Percentiles rank a stretch among this genome's conserved stretches.
These are phyloP conservation scores for Fragaria iinumae DNA, from an alignment of 306 rosid genomes.

Conservation along the genomic window DNA sequence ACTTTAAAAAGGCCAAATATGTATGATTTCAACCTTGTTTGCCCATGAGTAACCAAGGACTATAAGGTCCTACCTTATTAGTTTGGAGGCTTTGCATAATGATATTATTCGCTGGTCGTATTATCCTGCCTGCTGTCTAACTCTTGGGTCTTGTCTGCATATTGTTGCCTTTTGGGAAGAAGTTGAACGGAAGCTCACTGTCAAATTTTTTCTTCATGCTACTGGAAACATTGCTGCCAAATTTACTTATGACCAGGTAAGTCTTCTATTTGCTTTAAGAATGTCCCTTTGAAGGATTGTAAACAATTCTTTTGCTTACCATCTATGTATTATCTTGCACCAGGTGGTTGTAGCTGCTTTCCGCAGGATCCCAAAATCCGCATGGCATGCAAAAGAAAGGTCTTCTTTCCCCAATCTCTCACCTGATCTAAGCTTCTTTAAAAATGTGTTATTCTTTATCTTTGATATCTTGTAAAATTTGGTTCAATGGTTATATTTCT, in stretches of 20 bases:
- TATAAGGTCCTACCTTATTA: background rate
- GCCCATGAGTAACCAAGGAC: too few species aligned
- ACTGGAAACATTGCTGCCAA: constrained; percentile 74
- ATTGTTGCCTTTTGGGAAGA: constrained; percentile 29
- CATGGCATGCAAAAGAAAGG: constrained; percentile 87
- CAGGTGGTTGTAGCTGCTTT: constrained; percentile 64
- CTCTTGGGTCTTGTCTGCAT: background rate
- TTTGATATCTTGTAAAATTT: constrained; percentile 2
- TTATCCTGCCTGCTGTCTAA: constrained; percentile 7
- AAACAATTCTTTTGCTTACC: constrained; percentile 15
- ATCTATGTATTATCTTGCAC: constrained; percentile 18
- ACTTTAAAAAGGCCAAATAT: background rate
- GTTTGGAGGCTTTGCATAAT: background rate
- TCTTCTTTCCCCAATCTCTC: constrained; percentile 10
- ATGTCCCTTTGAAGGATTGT: background rate
- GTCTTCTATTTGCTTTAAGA: constrained; percentile 6
- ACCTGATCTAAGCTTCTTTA: constrained; percentile 1
- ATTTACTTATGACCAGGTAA: constrained; percentile 73
- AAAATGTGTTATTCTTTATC: background rate
- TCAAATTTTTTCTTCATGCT: constrained; percentile 75
- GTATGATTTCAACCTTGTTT: too few species aligned
- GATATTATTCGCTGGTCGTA: background rate
- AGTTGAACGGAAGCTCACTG: constrained; percentile 51
- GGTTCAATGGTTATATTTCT: constrained; percentile 1
- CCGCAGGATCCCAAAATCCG: constrained; percentile 64